Base-by-base conservation (phyloP, 164 flowering plant genomes). In the Stephania japonica region DNA sequence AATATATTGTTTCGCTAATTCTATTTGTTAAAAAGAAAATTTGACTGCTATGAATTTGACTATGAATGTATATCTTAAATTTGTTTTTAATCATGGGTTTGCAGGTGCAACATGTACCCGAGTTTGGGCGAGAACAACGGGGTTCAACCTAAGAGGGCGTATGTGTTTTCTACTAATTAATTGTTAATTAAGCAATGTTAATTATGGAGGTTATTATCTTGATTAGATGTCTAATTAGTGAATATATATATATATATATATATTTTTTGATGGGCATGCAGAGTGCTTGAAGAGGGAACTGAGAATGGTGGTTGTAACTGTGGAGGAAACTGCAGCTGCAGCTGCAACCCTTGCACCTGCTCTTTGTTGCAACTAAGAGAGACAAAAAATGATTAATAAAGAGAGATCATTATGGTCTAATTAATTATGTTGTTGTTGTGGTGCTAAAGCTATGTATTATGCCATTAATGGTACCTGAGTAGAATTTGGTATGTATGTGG, bases 21-120 rank as follows among this genome's bases (percentile, higher is more conserved):
- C 38, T 32, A 32, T 32, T 32, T 32, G 38, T 32, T 32, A 0
- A 32, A 32, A 32, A 32, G 1, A 32, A 32, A n/a, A 32, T 32
- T 32, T 32, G 38, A 32, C 38, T 0, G 38, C 1, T 4, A 4
- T 32, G 4, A 0, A 32, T 32, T 32, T 32, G 38, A 32, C 38
- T 32, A 2, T 32, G 4, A 32, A 32, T 32, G 4, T 32, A 4
- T 32, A 32, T n/a, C n/a, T n/a, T n/a, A n/a, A n/a, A n/a, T n/a
- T n/a, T n/a, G n/a, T 32, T 32, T 14, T 72, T 8, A 25, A 42
- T 56, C 41, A 7, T 70, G 61, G 27, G 23, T 32, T 14, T 70
- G 73, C 79, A 85, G 88, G 47, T 85, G 88, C 81, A 80, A 77
- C 72, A 85, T 80, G 86, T 76, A 75, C 78, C 80, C 85, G 1